Evolutionary conservation across 2,329 filamentous ascomycete species (phyloP), one percentile per base, ranked within the genome.

Genomic region (Beauveria varroae): DNA sequence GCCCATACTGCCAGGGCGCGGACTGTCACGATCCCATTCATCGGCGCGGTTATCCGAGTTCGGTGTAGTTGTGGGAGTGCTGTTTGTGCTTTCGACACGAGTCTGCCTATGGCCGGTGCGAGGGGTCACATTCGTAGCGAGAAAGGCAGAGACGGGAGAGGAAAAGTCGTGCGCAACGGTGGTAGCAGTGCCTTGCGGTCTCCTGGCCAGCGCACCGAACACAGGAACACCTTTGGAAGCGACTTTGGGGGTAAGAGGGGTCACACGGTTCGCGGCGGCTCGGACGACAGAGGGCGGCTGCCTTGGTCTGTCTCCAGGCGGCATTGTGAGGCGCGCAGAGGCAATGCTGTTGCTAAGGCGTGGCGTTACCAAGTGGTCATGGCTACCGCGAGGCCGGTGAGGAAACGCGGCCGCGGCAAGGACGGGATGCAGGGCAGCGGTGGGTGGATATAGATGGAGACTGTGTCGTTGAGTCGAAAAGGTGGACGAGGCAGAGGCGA

Each of bases 121-220:
- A 56, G 91, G 90, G 3, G 92, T 96, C 70, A 92, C 78, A 71
- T 90, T 92, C 71, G 76, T 82, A 73, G 74, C 85, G 50, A 91
- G 75, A 67, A 84, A 84, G 56, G 82, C 70, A 55, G 81, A 77
- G 34, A 80, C 76, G 9, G 85, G 79, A 50, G 82, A 80, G 50
- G 79, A 73, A 65, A 79, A 70, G 63, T 84, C 81, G 63, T 52
- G 64, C 64, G 67, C 63, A 26, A 71, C 53, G 3, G 64, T 62
- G 1, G 65, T 53, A 3, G 63, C 63, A 12, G 62, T 34, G 3
- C 41, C 43, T 41, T 55, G 61, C 10, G 71, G 74, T 58, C 76
- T 73, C 60, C 73, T 71, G 16, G 74, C 68, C 34, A 78, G 69
- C n/a, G 81, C 79, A 47, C 78, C 78, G 50, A 74, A 70, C 52